These are phyloP conservation scores for Rheum nobile DNA, from an alignment of 148 eudicot genomes.

Conservation along the genomic window DNA sequence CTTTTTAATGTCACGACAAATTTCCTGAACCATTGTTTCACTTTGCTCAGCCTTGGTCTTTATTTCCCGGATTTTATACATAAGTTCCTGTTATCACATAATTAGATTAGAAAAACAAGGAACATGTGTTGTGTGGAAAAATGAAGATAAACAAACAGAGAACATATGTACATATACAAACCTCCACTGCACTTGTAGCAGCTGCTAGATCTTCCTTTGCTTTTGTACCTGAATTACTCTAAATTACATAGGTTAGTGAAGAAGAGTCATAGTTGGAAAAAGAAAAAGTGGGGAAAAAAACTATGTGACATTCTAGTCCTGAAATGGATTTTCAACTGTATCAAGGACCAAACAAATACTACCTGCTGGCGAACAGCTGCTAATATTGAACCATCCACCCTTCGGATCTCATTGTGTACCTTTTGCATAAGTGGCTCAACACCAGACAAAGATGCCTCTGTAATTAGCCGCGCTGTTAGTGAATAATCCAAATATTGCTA, in stretches of 20 bases:
- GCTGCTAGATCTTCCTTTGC: constrained; percentile 98
- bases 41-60: constrained; percentile 98
- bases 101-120: background rate
- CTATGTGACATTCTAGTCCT: background rate
- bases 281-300: background rate
- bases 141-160: background rate
- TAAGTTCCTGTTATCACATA: constrained; percentile 54
- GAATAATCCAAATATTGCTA: background rate
- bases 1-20: constrained; percentile 98
- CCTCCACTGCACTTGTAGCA: constrained; percentile 97
- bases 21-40: constrained; percentile 98
- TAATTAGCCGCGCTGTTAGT: constrained; percentile 14
- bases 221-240: constrained; percentile 98
- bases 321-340: constrained; percentile 1
- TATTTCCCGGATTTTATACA: constrained; percentile 87
- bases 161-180: constrained; percentile 15
- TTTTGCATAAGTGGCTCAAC: constrained; percentile 98
- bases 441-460: constrained; percentile 95
- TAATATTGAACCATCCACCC: constrained; percentile 86
- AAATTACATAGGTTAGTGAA: constrained; percentile 27
- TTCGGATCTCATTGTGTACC: constrained; percentile 78
- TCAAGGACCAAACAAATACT: constrained; percentile 13
- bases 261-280: constrained; percentile 1
- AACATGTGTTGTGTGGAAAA: background rate
- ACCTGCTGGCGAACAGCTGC: constrained; percentile 98